These are phyloP conservation scores for Candida oleophila DNA, from an alignment of 805 yeast species.

Conservation along the genomic window DNA sequence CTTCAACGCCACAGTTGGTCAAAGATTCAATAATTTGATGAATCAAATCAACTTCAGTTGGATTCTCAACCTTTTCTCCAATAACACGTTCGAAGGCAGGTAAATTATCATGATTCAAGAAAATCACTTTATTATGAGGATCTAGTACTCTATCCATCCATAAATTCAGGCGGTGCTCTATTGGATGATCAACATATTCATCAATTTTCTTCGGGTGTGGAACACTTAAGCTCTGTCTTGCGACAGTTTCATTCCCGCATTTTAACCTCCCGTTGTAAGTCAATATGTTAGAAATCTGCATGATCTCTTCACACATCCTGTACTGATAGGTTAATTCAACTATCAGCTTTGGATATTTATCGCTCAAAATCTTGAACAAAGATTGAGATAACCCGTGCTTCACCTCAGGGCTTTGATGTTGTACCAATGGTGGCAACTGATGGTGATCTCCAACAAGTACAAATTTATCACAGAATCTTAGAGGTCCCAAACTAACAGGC, in stretches of 20 bases:
- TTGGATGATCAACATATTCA: conserved; percentile 6
- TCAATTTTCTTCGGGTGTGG: conserved; percentile 38
- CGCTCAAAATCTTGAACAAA: conserved; percentile 72
- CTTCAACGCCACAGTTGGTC: conserved; percentile 56
- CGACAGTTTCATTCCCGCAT: conserved; percentile 71
- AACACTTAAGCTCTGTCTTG: conserved; percentile 52
- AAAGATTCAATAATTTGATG: conserved; percentile 61
- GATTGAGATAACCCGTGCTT: conserved; percentile 67
- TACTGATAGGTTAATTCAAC: conserved; percentile 80
- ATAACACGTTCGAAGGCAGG: conserved; percentile 54
- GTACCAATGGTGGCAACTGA: conserved; percentile 88
- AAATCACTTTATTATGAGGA: conserved; percentile 61
- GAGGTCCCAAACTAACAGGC: conserved; percentile 89
- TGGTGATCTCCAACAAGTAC: conserved; percentile 95
- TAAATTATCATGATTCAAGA: conserved; percentile 73
- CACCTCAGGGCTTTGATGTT: conserved; percentile 59
- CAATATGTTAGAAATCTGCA: conserved; percentile 76
- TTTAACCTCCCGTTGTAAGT: conserved; percentile 73
- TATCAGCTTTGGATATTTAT: conserved; percentile 70
- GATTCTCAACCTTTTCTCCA: conserved; percentile 73
- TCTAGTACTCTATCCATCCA: conserved; percentile 65
- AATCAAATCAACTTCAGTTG: conserved; percentile 66
- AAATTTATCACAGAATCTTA: conserved; percentile 73
- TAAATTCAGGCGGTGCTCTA: not conserved
- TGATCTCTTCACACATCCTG: conserved; percentile 88